Base-by-base conservation (phyloP, 495 filamentous ascomycete genomes). In the Neurospora sp. region DNA sequence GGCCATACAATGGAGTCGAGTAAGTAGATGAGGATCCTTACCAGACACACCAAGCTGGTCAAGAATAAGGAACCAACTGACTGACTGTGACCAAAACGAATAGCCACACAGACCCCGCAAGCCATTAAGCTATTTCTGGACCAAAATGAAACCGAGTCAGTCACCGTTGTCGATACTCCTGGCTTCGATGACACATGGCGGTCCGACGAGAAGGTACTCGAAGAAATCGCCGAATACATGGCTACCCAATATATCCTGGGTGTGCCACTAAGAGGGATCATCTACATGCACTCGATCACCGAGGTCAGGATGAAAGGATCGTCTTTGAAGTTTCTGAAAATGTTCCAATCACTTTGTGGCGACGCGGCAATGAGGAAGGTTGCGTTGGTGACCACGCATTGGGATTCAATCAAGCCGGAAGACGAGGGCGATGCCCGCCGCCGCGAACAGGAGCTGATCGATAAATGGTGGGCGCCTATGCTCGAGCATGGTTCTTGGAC, bases 281-380 rank as follows among this genome's bases (percentile, higher is more conserved):
- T 86, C 20, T 86, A 82, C 70, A 72, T 86, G 16, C 82, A 84
- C 54, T 73, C 76, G 31, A 85, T 86, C 14, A 81, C 80, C 4
- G 78, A 84, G 35, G 73, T 72, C 31, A 75, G 82, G 6, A 82
- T 85, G 76, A 60, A 69, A 31, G 80, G 82, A 2, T 79, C 79
- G 0, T 75, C 77, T 0, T 31, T 76, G 11, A 77, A 74, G 27
- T 78, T 75, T 16, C 74, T 86, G 9, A 72, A 79, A 1, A 75
- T 85, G 6, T 83, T 86, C 71, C 73, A 75, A 20, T 78, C 79
- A 11, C 75, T 86, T 0, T 80, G 79, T 38, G 84, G 84, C 0
- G 74, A 79, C 16, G 41, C 74, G 8, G 77, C 78, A 0, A 76
- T 83, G 31, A 31, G n/a, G 23, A 79, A 79, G 39, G 78, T 83